A percentile compares a stretch with the other conserved stretches of the same genome.
phyloP scores from a whole-genome alignment of 2,329 filamentous ascomycete species.

The Curvularia sp. region DNA sequence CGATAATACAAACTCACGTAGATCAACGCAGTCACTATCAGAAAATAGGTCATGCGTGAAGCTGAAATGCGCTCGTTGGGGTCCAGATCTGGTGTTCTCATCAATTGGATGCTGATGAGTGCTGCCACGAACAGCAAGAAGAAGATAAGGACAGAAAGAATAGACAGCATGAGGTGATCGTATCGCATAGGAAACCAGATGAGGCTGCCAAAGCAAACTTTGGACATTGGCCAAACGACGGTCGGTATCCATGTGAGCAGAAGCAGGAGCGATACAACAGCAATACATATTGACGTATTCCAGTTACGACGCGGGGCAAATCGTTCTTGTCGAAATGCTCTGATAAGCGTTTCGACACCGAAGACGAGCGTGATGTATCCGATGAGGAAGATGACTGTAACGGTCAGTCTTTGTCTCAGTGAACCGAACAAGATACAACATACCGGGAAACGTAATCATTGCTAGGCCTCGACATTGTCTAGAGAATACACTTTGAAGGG shows the following conservation, averaged over 20 bases:
- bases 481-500: constrained; percentile 49
- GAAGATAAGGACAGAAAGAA: constrained; percentile 61
- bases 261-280: constrained; percentile 59
- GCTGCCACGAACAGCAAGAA: constrained; percentile 61
- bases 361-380: constrained; percentile 72
- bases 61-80: constrained; percentile 67
- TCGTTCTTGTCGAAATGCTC: constrained; percentile 62
- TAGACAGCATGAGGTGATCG: constrained; percentile 63
- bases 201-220: constrained; percentile 71
- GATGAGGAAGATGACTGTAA: constrained; percentile 68
- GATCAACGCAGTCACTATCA: constrained; percentile 64
- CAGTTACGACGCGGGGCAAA: constrained; percentile 68
- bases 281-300: constrained; percentile 65
- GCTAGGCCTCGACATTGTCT: constrained; percentile 45
- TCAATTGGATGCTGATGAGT: constrained; percentile 65
- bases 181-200: constrained; percentile 72
- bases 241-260: constrained; percentile 67
- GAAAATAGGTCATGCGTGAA: constrained; percentile 74
- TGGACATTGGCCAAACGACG: constrained; percentile 61
- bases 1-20: constrained; percentile 56
- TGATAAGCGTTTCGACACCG: constrained; percentile 66
- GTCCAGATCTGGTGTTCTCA: constrained; percentile 63
- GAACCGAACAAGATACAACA: constrained; percentile 16
- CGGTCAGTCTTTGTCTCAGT: constrained; percentile 24
- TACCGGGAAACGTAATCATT: constrained; percentile 52